Conservation (phyloP, 257 asterid species). For the Fraxinus americana region DNA sequence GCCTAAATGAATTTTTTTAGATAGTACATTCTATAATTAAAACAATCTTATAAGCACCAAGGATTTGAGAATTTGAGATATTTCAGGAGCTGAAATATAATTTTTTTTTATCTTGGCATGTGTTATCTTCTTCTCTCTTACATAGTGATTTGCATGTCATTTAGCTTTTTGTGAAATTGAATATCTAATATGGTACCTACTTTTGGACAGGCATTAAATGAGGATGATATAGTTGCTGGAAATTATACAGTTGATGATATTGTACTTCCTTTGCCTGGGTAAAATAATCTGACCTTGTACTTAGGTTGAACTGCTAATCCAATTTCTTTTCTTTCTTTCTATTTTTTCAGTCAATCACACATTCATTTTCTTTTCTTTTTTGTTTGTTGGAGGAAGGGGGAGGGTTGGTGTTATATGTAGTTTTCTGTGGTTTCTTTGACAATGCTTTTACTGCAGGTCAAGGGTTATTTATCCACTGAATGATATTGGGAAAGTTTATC, state of each 20-base stretch:
- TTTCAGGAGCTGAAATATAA: too few species aligned
- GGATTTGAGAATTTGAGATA: too few species aligned
- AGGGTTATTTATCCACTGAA: slow-evolving; percentile 79
- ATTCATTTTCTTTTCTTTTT: neutral
- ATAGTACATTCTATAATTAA: too few species aligned
- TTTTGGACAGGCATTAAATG: slow-evolving; percentile 59
- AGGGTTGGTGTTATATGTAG: slow-evolving; percentile 12
- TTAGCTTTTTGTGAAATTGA: slow-evolving; percentile 8
- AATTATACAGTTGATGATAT: slow-evolving; percentile 67
- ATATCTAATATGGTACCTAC: slow-evolving; percentile 20
- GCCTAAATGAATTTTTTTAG: too few species aligned
- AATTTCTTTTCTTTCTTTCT: slow-evolving; percentile 14
- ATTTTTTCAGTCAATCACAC: neutral
- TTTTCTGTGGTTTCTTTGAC: slow-evolving; percentile 20
- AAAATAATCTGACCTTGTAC: slow-evolving; percentile 31
- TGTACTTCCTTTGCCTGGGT: slow-evolving; percentile 98
- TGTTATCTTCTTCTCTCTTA: slow-evolving; percentile 1
- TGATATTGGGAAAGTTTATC: slow-evolving; percentile 72
- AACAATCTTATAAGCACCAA: too few species aligned
- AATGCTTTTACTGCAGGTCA: slow-evolving; percentile 58
- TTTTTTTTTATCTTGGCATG: neutral
- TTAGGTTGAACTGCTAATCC: slow-evolving; percentile 1
- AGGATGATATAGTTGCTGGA: slow-evolving; percentile 74
- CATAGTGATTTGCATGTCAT: neutral
- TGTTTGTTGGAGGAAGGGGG: neutral